Percentiles rank a stretch among this genome's conserved stretches.
These are phyloP conservation scores for Ceratocystis lukuohia DNA, from an alignment of 2,329 filamentous ascomycete species.

Conservation along the genomic window DNA sequence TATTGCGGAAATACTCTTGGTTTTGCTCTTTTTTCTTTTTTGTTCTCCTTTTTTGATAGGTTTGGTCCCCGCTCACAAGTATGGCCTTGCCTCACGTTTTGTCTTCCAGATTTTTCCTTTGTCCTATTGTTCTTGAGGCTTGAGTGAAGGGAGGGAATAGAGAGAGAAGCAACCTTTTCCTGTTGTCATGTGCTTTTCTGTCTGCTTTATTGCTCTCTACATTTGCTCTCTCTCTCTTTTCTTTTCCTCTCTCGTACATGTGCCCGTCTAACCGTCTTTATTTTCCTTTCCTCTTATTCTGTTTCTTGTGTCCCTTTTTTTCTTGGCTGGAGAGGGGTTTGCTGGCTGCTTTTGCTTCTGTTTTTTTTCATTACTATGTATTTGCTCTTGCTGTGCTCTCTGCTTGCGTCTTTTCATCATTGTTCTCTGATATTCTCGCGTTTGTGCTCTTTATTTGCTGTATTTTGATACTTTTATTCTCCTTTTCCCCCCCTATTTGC, in stretches of 20 bases:
- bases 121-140: not conserved
- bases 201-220: not conserved
- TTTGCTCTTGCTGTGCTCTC: conserved; percentile 13
- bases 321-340: conserved; percentile 4
- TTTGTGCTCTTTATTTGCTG: conserved; percentile 18
- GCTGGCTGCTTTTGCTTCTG: conserved; percentile 12
- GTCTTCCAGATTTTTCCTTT: not conserved
- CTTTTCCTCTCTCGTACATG: conserved; percentile 4
- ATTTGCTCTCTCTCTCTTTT: not conserved
- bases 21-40: not conserved
- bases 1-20: not conserved
- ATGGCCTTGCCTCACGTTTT: not conserved
- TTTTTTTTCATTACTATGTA: conserved; percentile 13
- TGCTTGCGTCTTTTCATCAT: conserved; percentile 17
- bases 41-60: not conserved
- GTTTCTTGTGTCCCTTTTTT: conserved; percentile 10
- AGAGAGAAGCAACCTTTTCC: too few relatives aligned
- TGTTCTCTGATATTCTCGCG: not conserved
- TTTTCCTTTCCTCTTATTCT: not conserved
- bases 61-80: not conserved
- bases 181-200: not conserved
- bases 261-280: not conserved
- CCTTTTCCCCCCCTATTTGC: conserved; percentile 13
- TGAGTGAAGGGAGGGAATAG: not conserved
- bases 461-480: conserved; percentile 18